Conservation (phyloP, 441 rosid species). For the Pelargonium myrrhifolium region DNA sequence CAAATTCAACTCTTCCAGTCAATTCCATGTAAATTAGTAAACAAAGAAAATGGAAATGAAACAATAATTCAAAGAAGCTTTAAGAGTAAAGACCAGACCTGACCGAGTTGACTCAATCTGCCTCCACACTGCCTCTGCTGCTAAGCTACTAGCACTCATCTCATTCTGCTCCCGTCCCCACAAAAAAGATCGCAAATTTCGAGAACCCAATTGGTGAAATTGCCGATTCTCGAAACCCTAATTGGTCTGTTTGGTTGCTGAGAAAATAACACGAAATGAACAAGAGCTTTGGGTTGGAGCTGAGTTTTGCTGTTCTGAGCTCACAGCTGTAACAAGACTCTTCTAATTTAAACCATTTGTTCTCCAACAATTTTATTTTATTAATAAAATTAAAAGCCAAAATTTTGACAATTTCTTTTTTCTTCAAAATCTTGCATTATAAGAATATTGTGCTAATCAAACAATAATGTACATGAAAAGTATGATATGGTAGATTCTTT, state of each 20-base stretch:
- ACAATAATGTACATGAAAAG: too few species aligned
- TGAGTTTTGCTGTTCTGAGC: background rate
- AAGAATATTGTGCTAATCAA: too few species aligned
- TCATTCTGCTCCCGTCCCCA: conserved; percentile 2
- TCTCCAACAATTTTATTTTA: background rate
- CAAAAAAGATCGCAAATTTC: background rate
- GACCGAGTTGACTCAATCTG: conserved; percentile 39
- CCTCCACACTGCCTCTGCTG: conserved; percentile 46
- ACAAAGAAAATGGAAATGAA: background rate
- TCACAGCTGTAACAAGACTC: background rate
- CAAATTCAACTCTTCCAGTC: conserved; percentile 4
- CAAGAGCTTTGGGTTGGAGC: background rate
- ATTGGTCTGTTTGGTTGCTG: background rate
- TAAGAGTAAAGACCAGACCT: conserved; percentile 21
- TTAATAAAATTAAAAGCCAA: background rate
- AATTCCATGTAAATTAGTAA: background rate
- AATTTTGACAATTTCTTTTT: too few species aligned
- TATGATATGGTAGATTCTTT: too few species aligned
- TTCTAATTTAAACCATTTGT: background rate
- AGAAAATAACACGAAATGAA: background rate
- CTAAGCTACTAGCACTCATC: conserved; percentile 31
- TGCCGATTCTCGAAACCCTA: background rate
- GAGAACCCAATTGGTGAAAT: background rate
- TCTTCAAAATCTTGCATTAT: too few species aligned
- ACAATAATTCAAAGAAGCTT: background rate